Base-by-base conservation (phyloP, 495 filamentous ascomycete species). In the Tuber indicum region DNA sequence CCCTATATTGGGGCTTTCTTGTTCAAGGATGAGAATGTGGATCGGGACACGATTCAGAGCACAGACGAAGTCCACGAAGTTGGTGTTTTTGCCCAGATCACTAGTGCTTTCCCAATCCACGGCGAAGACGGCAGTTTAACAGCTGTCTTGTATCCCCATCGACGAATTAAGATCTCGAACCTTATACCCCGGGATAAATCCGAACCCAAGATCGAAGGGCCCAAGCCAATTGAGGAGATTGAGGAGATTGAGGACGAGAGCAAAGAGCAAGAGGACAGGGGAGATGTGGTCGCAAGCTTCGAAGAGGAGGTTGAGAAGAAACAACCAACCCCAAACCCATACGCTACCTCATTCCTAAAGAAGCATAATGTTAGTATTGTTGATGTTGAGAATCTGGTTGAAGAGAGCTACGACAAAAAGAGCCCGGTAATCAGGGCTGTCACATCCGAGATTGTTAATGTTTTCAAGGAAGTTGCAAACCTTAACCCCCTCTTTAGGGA, bases 1-100 rank as follows among this genome's bases (percentile, higher is more conserved):
- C 96, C 95, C 70, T 99, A 99, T 78, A 92, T 99, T 45, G 96
- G 96, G 75, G 94, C 94, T 17, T 99, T 99, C 85, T 84, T 98
- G 80, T 93, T 98, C 86, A 98, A 98, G 85, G 95, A 98, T 84
- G 95, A 97, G 83, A 92, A 92, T 75, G 91, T 92, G 73, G 94
- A 98, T 83, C 91, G 92, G 75, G 96, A 99, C 84, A 89, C 93
- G 21, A 97, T 99, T 83, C 91, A 94, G 81, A 93, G 89, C 72
- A 85, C 91, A 45, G 90, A 93, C 69, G 96, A 99, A 72, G 94
- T 99, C 14, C 92, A 98, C 84, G 93, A 97, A 81, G 92, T 94
- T 46, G 96, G 96, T 73, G 95, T 97, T 4, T 99, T 99, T 83
- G 97, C 96, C 46, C 96, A 99, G 83, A 92, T 99, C 76, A 98